Evolutionary conservation across 2,329 filamentous ascomycete genomes (phyloP), one percentile per base, ranked within the genome.

Genomic region (Magnaporthiopsis incrustans): DNA sequence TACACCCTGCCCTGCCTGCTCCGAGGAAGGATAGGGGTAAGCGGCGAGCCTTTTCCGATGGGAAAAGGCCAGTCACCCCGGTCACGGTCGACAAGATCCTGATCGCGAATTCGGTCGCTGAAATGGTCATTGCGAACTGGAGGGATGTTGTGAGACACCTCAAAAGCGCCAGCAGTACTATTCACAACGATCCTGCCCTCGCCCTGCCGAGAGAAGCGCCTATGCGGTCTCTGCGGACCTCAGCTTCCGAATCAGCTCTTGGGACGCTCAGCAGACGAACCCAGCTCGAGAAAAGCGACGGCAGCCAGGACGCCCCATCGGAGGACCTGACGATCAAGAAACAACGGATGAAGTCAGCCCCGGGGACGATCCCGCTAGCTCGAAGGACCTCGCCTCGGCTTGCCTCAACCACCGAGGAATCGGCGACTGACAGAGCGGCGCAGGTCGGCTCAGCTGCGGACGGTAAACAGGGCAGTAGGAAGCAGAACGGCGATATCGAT

Each of bases 51-150:
- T 57, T 63, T 1, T 57, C 64, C 10, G 67, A 70, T 2, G 50
- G 61, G 18, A 70, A 70, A 18, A 66, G 65, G 27, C 64, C 67
- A 4, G 62, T 66, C 1, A 67, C 70, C 0, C 65, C 73, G 3
- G 70, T 76, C 5, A 71, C 73, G 0, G 73, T 88, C 25, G 81
- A 87, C 74, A 88, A 85, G 67, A 77, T 87, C 27, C 77, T 80
- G 59, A 73, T 86, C 63, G 85, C 85, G 14, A 87, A 85, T 65
- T 75, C 76, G 38, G 81, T 89, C 35, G 77, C 85, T 0, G 85
- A 88, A 71, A 89, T 89, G 85, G 75, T 90, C 6, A 84, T 89
- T 61, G 76, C 81, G 1, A 81, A 88, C 67, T 90, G 87, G 88
- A 77, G 83, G 65, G 85, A 88, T 60, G 78, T 89, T 14, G 83